These are phyloP conservation scores for Calonectria hawksworthii DNA, from an alignment of 2,329 filamentous ascomycete species.

Conservation along the genomic window DNA sequence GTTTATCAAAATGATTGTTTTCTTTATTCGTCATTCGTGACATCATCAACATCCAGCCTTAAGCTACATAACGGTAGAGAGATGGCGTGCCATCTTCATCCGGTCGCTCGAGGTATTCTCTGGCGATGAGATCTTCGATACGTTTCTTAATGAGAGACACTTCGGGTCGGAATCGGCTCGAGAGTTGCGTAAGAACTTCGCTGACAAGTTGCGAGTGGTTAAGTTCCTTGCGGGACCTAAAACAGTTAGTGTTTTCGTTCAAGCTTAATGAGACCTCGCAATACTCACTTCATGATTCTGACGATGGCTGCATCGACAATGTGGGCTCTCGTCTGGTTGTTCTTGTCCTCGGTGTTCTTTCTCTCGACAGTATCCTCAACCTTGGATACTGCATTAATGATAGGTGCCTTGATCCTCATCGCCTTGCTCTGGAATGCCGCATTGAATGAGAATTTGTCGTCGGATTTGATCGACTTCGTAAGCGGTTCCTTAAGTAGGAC, in stretches of 20 bases:
- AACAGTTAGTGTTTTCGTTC: conserved; percentile 28
- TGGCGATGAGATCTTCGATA: conserved; percentile 82
- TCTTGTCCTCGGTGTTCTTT: conserved; percentile 81
- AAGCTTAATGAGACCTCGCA: not conserved
- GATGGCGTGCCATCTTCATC: conserved; percentile 76
- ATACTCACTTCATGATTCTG: conserved; percentile 85
- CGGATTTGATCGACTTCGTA: conserved; percentile 81
- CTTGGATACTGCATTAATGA: conserved; percentile 85
- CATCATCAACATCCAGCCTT: conserved; percentile 35
- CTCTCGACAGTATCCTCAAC: conserved; percentile 82
- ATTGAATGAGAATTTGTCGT: conserved; percentile 88
- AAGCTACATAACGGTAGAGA: conserved; percentile 81
- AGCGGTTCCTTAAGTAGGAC: conserved; percentile 86
- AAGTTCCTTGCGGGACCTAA: conserved; percentile 80
- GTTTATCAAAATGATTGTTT: conserved; percentile 28
- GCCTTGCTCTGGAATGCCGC: conserved; percentile 84
- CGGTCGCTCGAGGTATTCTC: conserved; percentile 81
- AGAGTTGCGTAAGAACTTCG: conserved; percentile 80
- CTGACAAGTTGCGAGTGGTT: conserved; percentile 77
- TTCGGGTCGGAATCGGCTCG: conserved; percentile 80
- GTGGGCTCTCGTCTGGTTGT: conserved; percentile 78
- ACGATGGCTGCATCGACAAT: conserved; percentile 84
- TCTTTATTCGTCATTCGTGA: conserved; percentile 39
- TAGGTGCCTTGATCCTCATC: conserved; percentile 89
- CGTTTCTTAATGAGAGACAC: conserved; percentile 83